Evolutionary conservation across 2,329 filamentous ascomycete species (phyloP), one percentile per base, ranked within the genome.

Genomic region (Penicillium hordei): DNA sequence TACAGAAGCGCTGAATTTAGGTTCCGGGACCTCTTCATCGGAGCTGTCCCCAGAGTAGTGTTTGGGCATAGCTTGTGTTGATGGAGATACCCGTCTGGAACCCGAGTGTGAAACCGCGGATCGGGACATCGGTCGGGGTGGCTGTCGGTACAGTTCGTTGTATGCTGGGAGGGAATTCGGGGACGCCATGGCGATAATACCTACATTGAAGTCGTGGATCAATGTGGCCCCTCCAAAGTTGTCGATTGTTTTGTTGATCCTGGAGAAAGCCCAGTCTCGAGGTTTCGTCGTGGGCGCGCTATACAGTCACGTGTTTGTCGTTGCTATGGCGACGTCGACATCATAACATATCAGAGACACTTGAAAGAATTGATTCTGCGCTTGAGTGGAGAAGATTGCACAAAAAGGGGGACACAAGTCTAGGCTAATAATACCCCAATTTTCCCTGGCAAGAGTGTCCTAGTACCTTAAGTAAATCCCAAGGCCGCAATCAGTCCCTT

Each of bases 1-100:
- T 48, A 93, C 96, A 65, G 94, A 85, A 68, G 93, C 92, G 72
- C 92, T 97, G 72, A 97, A 89, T 78, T 94, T 95, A 68, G 92
- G 92, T 65, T 91, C 89, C 17, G 90, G 89, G 29, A 95, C 90
- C 76, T 97, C 93, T 69, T 97, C 93, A 76, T 97, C 93, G 25
- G 93, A 96, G 79, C 91, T 96, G 71, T 96, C 93, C 67, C 90
- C 88, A 1, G 79, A 76, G 62, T 70, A 74, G 19, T 70, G 66
- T 46, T 68, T 68, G 3, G 71, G 59, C 2, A 68, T 48, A 6
- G 66, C 52, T 54, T 54, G 49, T 65, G 58, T 31, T 64, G 63
- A 50, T 58, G 71, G 70, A 15, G 73, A 75, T 51, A 61, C 64
- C 58, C 71, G 70, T 62, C 70, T 68, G 59, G 71, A 70, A 49